Evolutionary conservation across 2,329 filamentous ascomycete species (phyloP), one percentile per base, ranked within the genome.

Genomic region (Endoconidiophora laricicola): DNA sequence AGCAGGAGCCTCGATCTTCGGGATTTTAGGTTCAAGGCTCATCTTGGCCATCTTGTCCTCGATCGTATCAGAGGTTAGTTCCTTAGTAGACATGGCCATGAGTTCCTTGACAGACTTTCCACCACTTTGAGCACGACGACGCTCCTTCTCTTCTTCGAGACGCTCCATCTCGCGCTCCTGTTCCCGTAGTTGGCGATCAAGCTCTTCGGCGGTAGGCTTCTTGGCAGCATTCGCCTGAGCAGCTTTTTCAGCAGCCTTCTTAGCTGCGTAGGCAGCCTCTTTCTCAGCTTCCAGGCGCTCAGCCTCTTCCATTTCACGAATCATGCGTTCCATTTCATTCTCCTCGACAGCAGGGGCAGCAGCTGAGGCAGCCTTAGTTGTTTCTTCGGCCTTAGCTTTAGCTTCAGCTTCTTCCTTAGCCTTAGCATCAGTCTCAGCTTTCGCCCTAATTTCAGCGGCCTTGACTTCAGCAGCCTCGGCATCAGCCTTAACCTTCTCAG

Each of bases 101-200:
- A 57, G 62, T 55, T 65, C 63, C 12, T 69, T 61, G 16, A 76
- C 62, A 20, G 68, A 62, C 16, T 83, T 79, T 1, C 63, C 58
- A 56, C 72, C 70, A 41, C 65, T 69, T 52, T 78, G 74, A 6
- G 62, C 66, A 45, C 73, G 73, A 60, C 72, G 73, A 50, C 69
- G 71, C 61, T 79, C 79, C 57, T 73, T 74, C 62, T 79, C 81
- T 63, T 86, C 81, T 60, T 86, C 83, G 1, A 83, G 66, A 54
- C 76, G 78, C 59, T 82, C 80, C 72, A 79, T 81, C 65, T 83
- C 82, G 18, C 73, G 72, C 61, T 86, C 83, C 54, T 80, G 74
- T 63, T 87, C 83, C 18, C 74, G 76, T 53, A 87, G 74, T 65
- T 80, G 82, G 52, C 71, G 72, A 60, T 79, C 75, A 48, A 69